Evolutionary conservation across 2,329 filamentous ascomycete genomes (phyloP).

Genomic region (Fusarium chaquense): DNA sequence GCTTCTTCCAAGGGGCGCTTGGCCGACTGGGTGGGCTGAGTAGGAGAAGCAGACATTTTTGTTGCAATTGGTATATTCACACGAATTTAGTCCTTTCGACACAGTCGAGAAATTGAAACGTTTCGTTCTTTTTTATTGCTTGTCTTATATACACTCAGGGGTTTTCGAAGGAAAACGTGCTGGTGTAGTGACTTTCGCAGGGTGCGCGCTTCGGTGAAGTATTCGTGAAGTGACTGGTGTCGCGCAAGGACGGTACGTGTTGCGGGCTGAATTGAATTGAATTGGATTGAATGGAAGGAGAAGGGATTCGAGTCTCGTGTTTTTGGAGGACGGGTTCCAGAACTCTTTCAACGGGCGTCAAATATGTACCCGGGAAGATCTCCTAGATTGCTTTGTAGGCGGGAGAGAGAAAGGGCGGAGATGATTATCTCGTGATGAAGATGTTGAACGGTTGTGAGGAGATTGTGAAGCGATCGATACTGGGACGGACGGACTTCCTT

Average conservation of each 20-base stretch:
- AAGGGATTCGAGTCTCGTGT: constrained; percentile 48
- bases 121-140: constrained; percentile 49
- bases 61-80: constrained; percentile 42
- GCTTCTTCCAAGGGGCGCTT: constrained; percentile 98
- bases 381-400: constrained; percentile 46
- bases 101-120: constrained; percentile 49
- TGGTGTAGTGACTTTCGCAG: constrained; percentile 74
- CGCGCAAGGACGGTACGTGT: constrained; percentile 53
- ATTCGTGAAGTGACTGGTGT: constrained; percentile 56
- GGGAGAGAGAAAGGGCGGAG: constrained; percentile 52
- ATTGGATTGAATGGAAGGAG: constrained; percentile 41
- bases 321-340: constrained; percentile 48
- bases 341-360: constrained; percentile 50
- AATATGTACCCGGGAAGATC: constrained; percentile 45
- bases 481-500: constrained; percentile 52
- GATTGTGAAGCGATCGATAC: constrained; percentile 55
- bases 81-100: constrained; percentile 41
- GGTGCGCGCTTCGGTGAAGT: constrained; percentile 58
- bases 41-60: constrained; percentile 79
- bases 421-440: constrained; percentile 49
- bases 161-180: constrained; percentile 92
- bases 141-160: constrained; percentile 84
- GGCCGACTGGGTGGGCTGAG: constrained; percentile 74
- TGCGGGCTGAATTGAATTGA: constrained; percentile 38
- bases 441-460: constrained; percentile 50